Conservation (phyloP, 129 eudicot genomes). For the Glebionis coronaria region DNA sequence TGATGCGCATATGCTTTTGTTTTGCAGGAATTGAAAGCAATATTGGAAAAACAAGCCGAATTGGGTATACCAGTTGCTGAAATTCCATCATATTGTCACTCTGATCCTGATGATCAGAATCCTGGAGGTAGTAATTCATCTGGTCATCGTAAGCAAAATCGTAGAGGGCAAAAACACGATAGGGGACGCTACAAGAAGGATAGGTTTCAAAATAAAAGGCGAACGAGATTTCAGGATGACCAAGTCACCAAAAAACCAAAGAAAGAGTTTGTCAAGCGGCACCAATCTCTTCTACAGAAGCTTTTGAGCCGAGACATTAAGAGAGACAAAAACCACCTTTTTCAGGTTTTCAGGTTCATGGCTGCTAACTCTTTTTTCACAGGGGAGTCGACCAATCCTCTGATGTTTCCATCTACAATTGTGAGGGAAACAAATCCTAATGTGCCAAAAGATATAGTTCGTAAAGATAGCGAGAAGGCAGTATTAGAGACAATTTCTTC, state of each 20-base stretch:
- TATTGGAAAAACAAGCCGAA: conserved; percentile 82
- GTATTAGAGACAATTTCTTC: not conserved
- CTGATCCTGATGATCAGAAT: conserved; percentile 42
- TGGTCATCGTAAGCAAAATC: conserved; percentile 15
- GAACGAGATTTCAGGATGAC: conserved; percentile 35
- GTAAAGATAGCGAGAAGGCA: not conserved
- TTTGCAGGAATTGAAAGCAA: conserved; percentile 83
- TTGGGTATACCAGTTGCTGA: conserved; percentile 93
- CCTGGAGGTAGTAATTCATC: conserved; percentile 25
- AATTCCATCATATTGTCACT: conserved; percentile 61
- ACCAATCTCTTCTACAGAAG: conserved; percentile 74
- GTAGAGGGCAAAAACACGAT: conserved; percentile 25
- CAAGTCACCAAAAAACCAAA: conserved; percentile 36
- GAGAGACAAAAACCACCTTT: conserved; percentile 62
- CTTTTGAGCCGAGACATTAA: conserved; percentile 62
- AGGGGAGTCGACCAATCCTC: conserved; percentile 37
- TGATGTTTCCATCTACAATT: conserved; percentile 55
- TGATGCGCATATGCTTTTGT: conserved; percentile 1
- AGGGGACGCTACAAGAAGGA: conserved; percentile 39
- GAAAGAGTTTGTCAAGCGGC: conserved; percentile 30
- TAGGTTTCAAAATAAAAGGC: conserved; percentile 53
- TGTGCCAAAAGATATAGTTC: conserved; percentile 14
- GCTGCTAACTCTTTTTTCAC: conserved; percentile 67
- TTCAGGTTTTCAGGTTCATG: conserved; percentile 89
- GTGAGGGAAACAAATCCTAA: conserved; percentile 39